Evolutionary conservation across 2,329 filamentous ascomycete genomes (phyloP), one percentile per base, ranked within the genome.

Genomic region (Hymenoscyphus linearis): DNA sequence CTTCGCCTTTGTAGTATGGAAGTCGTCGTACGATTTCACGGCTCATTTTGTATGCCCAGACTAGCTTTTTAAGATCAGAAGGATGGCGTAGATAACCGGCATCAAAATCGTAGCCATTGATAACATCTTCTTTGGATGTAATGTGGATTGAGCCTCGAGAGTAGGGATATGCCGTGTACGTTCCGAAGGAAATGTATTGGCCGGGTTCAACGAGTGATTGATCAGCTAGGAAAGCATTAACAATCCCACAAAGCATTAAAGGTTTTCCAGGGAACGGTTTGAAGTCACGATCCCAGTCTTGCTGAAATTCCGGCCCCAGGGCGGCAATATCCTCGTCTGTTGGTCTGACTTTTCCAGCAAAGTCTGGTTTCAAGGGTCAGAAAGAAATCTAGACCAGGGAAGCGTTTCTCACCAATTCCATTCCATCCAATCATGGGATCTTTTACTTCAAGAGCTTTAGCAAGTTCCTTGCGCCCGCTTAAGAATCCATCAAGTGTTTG

Each of bases 41-140:
- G n/a, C 79, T 77, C 67, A 81, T 82, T 72, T 89, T 89, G 75
- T 89, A 89, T 0, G 76, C 79, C 84, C 85, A 87, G 12, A 85
- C 66, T 13, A 83, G 79, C 67, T 79, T 83, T 69, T 81, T 81
- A 31, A 86, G 35, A 68, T 88, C 85, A n/a, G 84, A 71, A 1
- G 74, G 66, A 58, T 86, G 80, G 4, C 73, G 78, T 35, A 88
- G 77, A 71, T 80, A 85, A 7, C 84, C 85, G 0, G 79, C 75
- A 57, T 84, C 78, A 60, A 88, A 86, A 62, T 85, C 80, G 4
- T 80, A 73, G 0, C 76, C 72, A 26, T 81, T 78, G 9, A 73
- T 67, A 2, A 77, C 71, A 14, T 75, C 71, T 1, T 78, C 64
- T 0, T 73, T 67, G 2, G 76, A 72, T 0, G 76, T 79, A 68